These are phyloP conservation scores for Baorangia bicolor DNA, from an alignment of 768 basidiomycete genomes.

Conservation along the genomic window DNA sequence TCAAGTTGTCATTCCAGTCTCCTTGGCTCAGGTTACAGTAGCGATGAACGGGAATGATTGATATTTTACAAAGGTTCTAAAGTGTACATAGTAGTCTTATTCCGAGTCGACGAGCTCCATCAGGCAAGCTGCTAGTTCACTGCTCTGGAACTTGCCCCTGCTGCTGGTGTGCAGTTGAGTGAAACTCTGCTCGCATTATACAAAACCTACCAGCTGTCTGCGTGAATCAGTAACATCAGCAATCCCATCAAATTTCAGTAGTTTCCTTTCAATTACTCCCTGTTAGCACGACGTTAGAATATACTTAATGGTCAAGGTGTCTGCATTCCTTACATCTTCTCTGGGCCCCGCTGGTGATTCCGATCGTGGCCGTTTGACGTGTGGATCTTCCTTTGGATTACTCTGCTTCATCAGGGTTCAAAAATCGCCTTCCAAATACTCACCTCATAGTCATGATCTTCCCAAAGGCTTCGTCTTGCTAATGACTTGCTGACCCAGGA, in stretches of 20 bases:
- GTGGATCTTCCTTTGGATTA: background rate
- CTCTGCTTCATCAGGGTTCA: background rate
- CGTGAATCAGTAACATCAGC: background rate
- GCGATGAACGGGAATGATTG: no score
- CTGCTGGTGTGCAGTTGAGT: background rate
- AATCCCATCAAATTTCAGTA: background rate
- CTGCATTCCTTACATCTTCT: background rate
- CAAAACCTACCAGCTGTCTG: no score
- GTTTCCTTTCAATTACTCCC: background rate
- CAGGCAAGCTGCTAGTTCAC: no score
- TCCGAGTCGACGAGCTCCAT: no score
- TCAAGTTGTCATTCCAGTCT: no score
- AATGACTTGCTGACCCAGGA: background rate
- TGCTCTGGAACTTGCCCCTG: background rate
- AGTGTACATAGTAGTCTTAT: no score
- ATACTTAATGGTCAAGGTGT: background rate
- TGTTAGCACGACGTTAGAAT: background rate
- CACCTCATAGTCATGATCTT: background rate
- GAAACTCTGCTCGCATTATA: no score
- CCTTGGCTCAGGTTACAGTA: no score
- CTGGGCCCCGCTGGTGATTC: background rate
- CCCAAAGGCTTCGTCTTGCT: background rate
- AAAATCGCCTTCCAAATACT: background rate
- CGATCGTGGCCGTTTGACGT: background rate
- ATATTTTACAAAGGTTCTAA: no score